Percentiles rank a stretch among this genome's conserved stretches.
These are phyloP conservation scores for Coemansia sp. DNA, from an alignment of 192 early-diverging fungal species.

Conservation along the genomic window DNA sequence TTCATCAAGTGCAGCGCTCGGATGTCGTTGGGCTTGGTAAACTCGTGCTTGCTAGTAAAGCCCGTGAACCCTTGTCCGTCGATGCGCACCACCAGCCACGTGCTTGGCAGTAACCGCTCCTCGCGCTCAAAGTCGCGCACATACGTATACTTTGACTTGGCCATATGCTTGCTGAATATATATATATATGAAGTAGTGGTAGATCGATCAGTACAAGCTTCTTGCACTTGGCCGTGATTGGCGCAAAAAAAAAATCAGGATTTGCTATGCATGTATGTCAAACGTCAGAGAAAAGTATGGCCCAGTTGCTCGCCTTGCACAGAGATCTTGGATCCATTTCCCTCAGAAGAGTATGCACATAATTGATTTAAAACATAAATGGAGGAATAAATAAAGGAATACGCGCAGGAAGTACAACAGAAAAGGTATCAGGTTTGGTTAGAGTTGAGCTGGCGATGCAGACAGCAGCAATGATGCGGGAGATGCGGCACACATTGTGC, in stretches of 20 bases:
- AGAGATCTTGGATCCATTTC: neutral
- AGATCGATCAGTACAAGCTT: neutral
- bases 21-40: conserved; percentile 79
- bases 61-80: conserved; percentile 90
- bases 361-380: neutral
- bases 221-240: neutral
- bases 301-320: neutral
- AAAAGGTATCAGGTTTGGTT: neutral
- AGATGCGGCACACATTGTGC: neutral
- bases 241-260: neutral
- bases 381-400: neutral
- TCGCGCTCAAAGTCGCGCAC: conserved; percentile 86
- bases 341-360: neutral
- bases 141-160: conserved; percentile 93
- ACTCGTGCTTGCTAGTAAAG: conserved; percentile 78
- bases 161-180: conserved; percentile 60
- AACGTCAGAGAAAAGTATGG: neutral
- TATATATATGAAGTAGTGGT: neutral
- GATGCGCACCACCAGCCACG: conserved; percentile 88
- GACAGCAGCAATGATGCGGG: neutral
- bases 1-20: conserved; percentile 83
- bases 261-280: neutral
- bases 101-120: conserved; percentile 77
- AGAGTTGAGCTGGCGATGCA: neutral
- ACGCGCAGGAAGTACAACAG: conserved; percentile 1